Evolutionary conservation across 2,329 filamentous ascomycete species (phyloP).

Genomic region (Stagonosporopsis cucurbitacearum): DNA sequence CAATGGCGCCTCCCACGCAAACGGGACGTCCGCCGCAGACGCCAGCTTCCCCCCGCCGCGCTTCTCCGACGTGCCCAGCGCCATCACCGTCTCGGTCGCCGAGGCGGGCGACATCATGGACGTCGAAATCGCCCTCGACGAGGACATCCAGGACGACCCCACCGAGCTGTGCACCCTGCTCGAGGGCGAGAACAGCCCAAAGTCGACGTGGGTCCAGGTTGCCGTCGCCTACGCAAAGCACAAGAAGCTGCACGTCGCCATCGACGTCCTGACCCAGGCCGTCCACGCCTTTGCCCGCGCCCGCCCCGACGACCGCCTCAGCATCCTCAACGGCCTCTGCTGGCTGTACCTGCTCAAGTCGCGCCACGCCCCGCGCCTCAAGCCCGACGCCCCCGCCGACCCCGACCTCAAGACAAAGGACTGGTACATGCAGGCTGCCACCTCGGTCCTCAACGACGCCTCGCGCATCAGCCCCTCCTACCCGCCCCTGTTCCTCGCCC

Average conservation of each 20-base stretch:
- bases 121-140: constrained; percentile 92
- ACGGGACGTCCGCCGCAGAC: constrained; percentile 58
- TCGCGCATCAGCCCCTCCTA: constrained; percentile 91
- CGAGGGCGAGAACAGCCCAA: constrained; percentile 90
- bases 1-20: constrained; percentile 54
- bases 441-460: constrained; percentile 91
- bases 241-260: constrained; percentile 84
- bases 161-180: constrained; percentile 94
- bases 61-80: constrained; percentile 67
- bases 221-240: constrained; percentile 96
- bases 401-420: constrained; percentile 86
- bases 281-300: constrained; percentile 72
- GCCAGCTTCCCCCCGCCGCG: constrained; percentile 52
- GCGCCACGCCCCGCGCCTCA: constrained; percentile 75
- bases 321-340: constrained; percentile 81
- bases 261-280: constrained; percentile 74
- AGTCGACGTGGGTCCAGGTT: constrained; percentile 98
- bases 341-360: constrained; percentile 94
- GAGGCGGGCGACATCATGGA: constrained; percentile 69
- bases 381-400: constrained; percentile 55
- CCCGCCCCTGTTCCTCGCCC: constrained; percentile 86
- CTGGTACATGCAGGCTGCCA: constrained; percentile 88
- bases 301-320: constrained; percentile 81
- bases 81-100: constrained; percentile 69
- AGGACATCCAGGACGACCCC: constrained; percentile 83